These are phyloP conservation scores for Leishmania mexicana DNA, from an alignment of 208 protist species.

Conservation along the genomic window DNA sequence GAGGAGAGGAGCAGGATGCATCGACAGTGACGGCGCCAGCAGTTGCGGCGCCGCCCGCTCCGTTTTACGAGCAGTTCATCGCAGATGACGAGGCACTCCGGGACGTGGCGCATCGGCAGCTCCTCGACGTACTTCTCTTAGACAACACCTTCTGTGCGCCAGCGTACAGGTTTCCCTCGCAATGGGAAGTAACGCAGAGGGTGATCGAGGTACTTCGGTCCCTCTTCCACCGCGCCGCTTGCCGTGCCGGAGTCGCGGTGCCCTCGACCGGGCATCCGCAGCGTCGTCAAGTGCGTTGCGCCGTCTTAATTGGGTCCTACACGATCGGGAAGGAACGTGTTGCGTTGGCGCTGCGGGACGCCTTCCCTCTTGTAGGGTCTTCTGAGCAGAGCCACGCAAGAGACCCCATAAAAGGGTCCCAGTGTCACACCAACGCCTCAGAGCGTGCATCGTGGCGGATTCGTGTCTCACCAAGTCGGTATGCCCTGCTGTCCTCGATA, in stretches of 20 bases:
- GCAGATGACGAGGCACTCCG: constrained; percentile 49
- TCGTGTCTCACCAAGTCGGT: constrained; percentile 32
- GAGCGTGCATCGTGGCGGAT: constrained; percentile 15
- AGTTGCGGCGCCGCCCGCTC: background rate
- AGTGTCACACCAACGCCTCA: background rate
- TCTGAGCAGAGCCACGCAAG: background rate
- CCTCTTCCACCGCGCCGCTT: constrained; percentile 35
- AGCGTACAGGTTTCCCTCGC: constrained; percentile 79
- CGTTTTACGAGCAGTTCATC: constrained; percentile 65
- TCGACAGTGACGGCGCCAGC: background rate
- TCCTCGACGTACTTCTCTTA: constrained; percentile 84
- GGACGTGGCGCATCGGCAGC: constrained; percentile 29
- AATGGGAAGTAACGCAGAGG: constrained; percentile 46
- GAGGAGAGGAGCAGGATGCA: background rate
- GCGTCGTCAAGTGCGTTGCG: constrained; percentile 35
- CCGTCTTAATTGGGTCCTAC: constrained; percentile 91
- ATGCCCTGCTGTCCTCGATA: constrained; percentile 29
- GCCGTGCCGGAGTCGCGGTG: background rate
- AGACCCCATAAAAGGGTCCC: background rate
- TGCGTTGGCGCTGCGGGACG: constrained; percentile 75
- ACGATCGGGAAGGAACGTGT: constrained; percentile 92
- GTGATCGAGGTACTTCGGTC: constrained; percentile 57
- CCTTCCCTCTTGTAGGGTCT: constrained; percentile 24
- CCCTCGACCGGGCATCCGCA: background rate
- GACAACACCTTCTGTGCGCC: constrained; percentile 94